These are phyloP conservation scores for Peronospora farinosa DNA, from an alignment of 352 stramenopile genomes.

Conservation along the genomic window DNA sequence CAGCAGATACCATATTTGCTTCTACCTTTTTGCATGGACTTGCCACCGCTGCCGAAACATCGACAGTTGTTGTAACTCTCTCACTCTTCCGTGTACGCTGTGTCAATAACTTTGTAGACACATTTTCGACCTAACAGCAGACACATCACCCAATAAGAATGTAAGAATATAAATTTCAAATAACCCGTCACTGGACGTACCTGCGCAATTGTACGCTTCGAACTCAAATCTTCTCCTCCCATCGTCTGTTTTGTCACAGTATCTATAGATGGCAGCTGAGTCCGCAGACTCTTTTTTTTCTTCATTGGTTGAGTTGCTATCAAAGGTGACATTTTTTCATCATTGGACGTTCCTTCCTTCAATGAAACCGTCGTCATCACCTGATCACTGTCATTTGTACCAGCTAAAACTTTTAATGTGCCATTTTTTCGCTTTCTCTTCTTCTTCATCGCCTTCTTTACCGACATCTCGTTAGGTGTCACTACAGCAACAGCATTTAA, in stretches of 20 bases:
- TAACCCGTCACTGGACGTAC: background rate
- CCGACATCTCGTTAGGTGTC: constrained; percentile 20
- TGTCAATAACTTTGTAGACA: background rate
- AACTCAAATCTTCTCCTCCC: constrained; percentile 1
- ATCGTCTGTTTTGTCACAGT: background rate
- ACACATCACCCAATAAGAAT: background rate
- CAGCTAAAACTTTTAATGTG: background rate
- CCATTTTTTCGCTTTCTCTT: constrained; percentile 21
- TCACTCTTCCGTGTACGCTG: constrained; percentile 5
- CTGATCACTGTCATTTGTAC: background rate
- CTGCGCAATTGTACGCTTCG: constrained; percentile 15
- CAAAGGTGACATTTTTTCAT: background rate
- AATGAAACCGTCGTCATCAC: background rate
- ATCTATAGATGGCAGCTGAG: background rate
- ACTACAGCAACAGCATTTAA: constrained; percentile 1
- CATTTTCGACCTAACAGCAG: background rate
- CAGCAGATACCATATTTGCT: background rate
- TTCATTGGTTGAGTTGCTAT: no score
- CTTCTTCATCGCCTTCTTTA: constrained; percentile 21
- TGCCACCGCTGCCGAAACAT: background rate
- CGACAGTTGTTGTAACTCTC: background rate
- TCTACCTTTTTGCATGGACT: constrained; percentile 3
- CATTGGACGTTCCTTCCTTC: constrained; percentile 1
- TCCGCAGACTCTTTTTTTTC: no score
- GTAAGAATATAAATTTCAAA: no score